Percentiles rank a stretch among this genome's conserved stretches.
Conservation (phyloP, 2,329 filamentous ascomycete species). For the Claviceps pazoutovae region DNA sequence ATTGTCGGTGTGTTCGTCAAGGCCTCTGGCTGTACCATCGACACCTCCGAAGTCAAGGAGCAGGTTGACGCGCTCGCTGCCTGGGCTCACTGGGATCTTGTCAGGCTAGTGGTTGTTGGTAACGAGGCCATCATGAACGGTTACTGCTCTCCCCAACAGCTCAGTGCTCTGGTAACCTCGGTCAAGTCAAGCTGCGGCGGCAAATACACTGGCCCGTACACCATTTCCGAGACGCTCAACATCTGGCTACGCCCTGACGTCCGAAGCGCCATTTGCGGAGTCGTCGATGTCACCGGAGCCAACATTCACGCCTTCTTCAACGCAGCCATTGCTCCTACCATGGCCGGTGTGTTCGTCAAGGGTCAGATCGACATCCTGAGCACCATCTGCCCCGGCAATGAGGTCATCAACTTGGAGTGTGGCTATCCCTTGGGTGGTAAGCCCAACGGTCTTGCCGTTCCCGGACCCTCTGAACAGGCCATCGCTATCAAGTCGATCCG, state of each 20-base stretch:
- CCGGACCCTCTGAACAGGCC: slow-evolving; percentile 53
- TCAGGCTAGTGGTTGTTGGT: slow-evolving; percentile 71
- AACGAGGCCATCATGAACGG: slow-evolving; percentile 81
- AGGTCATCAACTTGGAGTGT: slow-evolving; percentile 73
- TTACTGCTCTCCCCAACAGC: slow-evolving; percentile 47
- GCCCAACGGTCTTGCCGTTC: slow-evolving; percentile 58
- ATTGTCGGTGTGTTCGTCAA: slow-evolving; percentile 84
- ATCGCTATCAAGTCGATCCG: slow-evolving; percentile 60
- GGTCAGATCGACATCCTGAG: slow-evolving; percentile 59
- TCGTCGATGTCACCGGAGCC: slow-evolving; percentile 65
- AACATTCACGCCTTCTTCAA: slow-evolving; percentile 98
- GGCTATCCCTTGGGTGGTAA: slow-evolving; percentile 69
- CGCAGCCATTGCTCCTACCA: slow-evolving; percentile 41
- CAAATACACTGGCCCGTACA: slow-evolving; percentile 56
- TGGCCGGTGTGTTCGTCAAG: slow-evolving; percentile 65
- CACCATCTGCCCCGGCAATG: slow-evolving; percentile 55
- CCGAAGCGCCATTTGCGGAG: slow-evolving; percentile 47
- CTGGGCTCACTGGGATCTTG: slow-evolving; percentile 62
- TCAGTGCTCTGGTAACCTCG: slow-evolving; percentile 55
- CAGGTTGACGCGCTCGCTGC: slow-evolving; percentile 61
- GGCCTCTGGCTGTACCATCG: slow-evolving; percentile 43
- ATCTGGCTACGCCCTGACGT: slow-evolving; percentile 55
- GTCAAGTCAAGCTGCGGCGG: slow-evolving; percentile 55
- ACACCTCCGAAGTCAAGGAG: slow-evolving; percentile 45
- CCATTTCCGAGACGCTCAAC: slow-evolving; percentile 76